These are phyloP conservation scores for Penium margaritaceum DNA, from an alignment of 139 green algal species.

Conservation along the genomic window DNA sequence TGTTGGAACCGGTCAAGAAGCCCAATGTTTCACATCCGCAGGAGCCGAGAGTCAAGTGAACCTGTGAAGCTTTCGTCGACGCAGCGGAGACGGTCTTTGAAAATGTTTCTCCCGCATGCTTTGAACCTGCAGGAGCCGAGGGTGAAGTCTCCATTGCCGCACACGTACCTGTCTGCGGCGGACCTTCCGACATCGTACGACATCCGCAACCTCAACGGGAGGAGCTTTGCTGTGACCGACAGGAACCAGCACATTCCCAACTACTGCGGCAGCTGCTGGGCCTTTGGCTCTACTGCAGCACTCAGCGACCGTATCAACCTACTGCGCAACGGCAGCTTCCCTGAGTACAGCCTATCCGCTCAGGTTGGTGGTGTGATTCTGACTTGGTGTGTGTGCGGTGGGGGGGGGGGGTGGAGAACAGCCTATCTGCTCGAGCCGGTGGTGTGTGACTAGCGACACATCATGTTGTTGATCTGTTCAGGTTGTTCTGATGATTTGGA, in stretches of 20 bases:
- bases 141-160: slow-evolving; percentile 12
- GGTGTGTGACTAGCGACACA: too few relatives aligned
- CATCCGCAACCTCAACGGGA: slow-evolving; percentile 56
- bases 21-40: too few relatives aligned
- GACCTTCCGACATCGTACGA: slow-evolving; percentile 42
- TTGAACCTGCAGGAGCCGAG: too few relatives aligned
- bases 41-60: too few relatives aligned
- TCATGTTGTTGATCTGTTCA: too few relatives aligned
- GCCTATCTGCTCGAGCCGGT: too few relatives aligned
- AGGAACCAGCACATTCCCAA: slow-evolving; percentile 73
- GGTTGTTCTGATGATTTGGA: too few relatives aligned
- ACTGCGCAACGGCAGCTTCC: slow-evolving; percentile 54
- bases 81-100: too few relatives aligned
- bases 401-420: too few relatives aligned
- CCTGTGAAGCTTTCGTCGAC: too few relatives aligned
- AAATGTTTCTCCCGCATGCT: too few relatives aligned
- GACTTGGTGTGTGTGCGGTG: background rate
- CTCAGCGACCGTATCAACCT: slow-evolving; percentile 78
- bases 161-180: background rate
- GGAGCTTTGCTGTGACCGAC: slow-evolving; percentile 35
- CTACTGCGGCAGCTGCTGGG: slow-evolving; percentile 75
- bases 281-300: slow-evolving; percentile 60
- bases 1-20: too few relatives aligned
- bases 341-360: slow-evolving; percentile 47
- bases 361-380: slow-evolving; percentile 15